Evolutionary conservation across 352 stramenopile species (phyloP).

Genomic region (Pythium insidiosum): DNA sequence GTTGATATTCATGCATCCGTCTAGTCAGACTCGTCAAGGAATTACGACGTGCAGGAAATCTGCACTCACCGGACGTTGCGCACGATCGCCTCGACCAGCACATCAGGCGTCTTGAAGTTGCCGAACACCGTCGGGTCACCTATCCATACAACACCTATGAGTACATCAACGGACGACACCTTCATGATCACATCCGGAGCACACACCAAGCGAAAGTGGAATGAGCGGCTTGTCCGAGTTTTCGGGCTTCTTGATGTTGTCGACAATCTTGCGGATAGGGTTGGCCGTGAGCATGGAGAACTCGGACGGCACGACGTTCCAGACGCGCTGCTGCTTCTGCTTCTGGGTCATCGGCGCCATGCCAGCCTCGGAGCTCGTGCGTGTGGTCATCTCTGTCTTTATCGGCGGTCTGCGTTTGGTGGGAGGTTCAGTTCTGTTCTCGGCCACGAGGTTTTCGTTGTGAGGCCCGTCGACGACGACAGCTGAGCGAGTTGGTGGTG

Average conservation of each 20-base stretch:
- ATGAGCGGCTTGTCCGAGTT: slow-evolving; percentile 88
- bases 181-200: slow-evolving; percentile 2
- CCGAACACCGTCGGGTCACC: slow-evolving; percentile 91
- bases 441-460: too few species aligned
- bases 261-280: slow-evolving; percentile 93
- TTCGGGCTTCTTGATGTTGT: slow-evolving; percentile 89
- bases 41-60: too few species aligned
- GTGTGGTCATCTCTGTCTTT: slow-evolving; percentile 32
- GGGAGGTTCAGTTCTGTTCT: too few species aligned
- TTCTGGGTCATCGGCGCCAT: slow-evolving; percentile 18
- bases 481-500: too few species aligned
- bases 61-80: slow-evolving; percentile 43
- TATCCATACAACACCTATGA: slow-evolving; percentile 13
- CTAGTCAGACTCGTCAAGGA: too few species aligned
- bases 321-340: slow-evolving; percentile 41
- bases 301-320: slow-evolving; percentile 60
- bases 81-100: slow-evolving; percentile 74
- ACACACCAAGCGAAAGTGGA: slow-evolving; percentile 84
- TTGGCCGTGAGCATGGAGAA: slow-evolving; percentile 77
- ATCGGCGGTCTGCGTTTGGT: neutral
- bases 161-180: too few species aligned
- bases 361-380: slow-evolving; percentile 21
- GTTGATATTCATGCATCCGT: too few species aligned
- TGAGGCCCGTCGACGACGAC: too few species aligned
- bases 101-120: slow-evolving; percentile 87